phyloP scores from a whole-genome alignment of 257 asterid species.

The Mitragyna speciosa region DNA sequence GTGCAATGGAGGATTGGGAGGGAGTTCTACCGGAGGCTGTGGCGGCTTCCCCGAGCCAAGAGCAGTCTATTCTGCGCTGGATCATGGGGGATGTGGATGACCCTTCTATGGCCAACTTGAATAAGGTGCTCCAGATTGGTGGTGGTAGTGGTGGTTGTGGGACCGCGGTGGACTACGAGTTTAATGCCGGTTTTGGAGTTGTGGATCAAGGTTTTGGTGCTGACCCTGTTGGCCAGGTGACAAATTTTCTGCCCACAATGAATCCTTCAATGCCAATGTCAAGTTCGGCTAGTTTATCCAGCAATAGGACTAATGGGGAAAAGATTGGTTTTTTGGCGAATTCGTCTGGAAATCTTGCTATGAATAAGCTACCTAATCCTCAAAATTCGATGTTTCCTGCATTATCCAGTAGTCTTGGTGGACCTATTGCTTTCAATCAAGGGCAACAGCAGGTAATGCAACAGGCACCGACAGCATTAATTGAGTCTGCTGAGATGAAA shows the following conservation, averaged over 20 bases:
- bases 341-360: slow-evolving; percentile 30
- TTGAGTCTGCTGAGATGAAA: slow-evolving; percentile 55
- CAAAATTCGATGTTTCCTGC: slow-evolving; percentile 37
- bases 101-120: slow-evolving; percentile 61
- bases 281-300: slow-evolving; percentile 31
- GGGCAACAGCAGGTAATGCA: slow-evolving; percentile 27
- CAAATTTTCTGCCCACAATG: slow-evolving; percentile 36
- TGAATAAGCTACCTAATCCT: slow-evolving; percentile 32
- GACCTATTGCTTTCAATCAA: slow-evolving; percentile 39
- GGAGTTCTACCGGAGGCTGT: slow-evolving; percentile 68
- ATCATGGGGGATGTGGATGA: slow-evolving; percentile 95
- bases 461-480: slow-evolving; percentile 21
- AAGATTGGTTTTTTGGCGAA: slow-evolving; percentile 39
- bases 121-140: slow-evolving; percentile 54
- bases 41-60: slow-evolving; percentile 67
- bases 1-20: slow-evolving; percentile 88
- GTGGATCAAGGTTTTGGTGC: slow-evolving; percentile 71
- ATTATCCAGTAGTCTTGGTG: slow-evolving; percentile 41
- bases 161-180: slow-evolving; percentile 50
- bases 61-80: slow-evolving; percentile 72
- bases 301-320: slow-evolving; percentile 37
- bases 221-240: slow-evolving; percentile 35
- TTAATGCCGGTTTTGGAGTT: slow-evolving; percentile 50
- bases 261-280: slow-evolving; percentile 30
- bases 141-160: slow-evolving; percentile 37